Evolutionary conservation across 306 rosid genomes (phyloP), one percentile per base, ranked within the genome.

Genomic region (Quercus variabilis): DNA sequence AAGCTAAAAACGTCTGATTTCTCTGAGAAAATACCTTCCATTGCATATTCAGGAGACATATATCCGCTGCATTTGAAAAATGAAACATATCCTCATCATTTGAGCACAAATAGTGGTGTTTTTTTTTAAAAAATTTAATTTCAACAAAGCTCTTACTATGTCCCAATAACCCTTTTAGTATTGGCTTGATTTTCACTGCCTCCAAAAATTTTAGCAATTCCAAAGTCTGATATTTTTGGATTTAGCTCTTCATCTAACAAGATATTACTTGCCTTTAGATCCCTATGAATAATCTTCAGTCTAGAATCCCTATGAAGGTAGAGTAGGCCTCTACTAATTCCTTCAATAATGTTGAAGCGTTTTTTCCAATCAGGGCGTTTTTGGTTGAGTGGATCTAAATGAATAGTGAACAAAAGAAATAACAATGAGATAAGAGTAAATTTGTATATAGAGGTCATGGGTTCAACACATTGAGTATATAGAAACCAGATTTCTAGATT

Each of bases 221-320:
- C 83, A 43, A 81, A 81, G 20, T 85, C 85, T 62, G 85, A 81
- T 41, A 85, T 85, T 70, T 85, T 85, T 43, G 83, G 81, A 74
- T 81, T 81, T 83, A 81, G 62, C 13, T 85, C 78, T 17, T 6
- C 82, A 72, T 85, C 86, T 0, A 85, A 55, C 55, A 82, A 79
- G 65, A 85, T 79, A 71, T 82, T 85, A 38, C 86, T 82, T 65
- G 79, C 77, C 73, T 82, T 82, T 8, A 85, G 4, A 79, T 85
- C 88, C 59, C 86, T 82, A 2, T 85, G 86, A 38, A 85, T 82
- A 14, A 85, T 85, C 62, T 65, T 85, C 52, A 85, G 10, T 67
- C 86, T 85, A 20, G 84, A 85, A 71, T 82, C 84, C 57, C 80
- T 67, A 14, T 85, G 88, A 18, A 85, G 84, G 62, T 85, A 85